phyloP scores from a whole-genome alignment of 345 rosid genomes.

The Eucalyptus guilfoylei region DNA sequence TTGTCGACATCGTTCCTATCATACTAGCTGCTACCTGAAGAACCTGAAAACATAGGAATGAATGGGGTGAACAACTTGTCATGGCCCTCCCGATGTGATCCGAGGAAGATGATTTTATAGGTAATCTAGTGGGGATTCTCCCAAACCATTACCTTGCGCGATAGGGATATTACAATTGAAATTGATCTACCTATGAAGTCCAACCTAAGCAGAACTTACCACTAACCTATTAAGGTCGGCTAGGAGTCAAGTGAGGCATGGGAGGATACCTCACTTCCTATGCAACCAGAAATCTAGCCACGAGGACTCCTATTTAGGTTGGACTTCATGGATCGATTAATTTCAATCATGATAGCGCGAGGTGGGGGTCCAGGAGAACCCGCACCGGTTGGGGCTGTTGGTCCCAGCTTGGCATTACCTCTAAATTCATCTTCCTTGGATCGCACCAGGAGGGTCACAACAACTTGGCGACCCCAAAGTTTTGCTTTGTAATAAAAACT shows the following conservation, averaged over 20 bases:
- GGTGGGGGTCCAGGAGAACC: too few species aligned
- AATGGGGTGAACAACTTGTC: accelerated
- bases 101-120: accelerated
- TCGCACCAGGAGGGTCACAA: accelerated
- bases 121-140: neutral
- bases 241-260: neutral
- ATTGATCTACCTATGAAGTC: too few species aligned
- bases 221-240: accelerated
- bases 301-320: too few species aligned
- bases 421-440: too few species aligned
- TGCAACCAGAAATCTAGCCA: accelerated
- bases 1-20: accelerated
- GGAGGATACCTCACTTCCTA: too few species aligned
- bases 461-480: accelerated
- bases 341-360: accelerated
- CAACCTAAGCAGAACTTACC: neutral
- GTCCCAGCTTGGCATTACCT: too few species aligned
- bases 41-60: too few species aligned
- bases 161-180: too few species aligned
- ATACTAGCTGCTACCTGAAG: accelerated
- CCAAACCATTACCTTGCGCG: accelerated
- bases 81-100: accelerated
- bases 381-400: too few species aligned
- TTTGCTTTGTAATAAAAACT: too few species aligned
- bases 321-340: too few species aligned